These are phyloP conservation scores for Solanum peruvianum DNA, from an alignment of 257 asterid genomes.

Conservation along the genomic window DNA sequence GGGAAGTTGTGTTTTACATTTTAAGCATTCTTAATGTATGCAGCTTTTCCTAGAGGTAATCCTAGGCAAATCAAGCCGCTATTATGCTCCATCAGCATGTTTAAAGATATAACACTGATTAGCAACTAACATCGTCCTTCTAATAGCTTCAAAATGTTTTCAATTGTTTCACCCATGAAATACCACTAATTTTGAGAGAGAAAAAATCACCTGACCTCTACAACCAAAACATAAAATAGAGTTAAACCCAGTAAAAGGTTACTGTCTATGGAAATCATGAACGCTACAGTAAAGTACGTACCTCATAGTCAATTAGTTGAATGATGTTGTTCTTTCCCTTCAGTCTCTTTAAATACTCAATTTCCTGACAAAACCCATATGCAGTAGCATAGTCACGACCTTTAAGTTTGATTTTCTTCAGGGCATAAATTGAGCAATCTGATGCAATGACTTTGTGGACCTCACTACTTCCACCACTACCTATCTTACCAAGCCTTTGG, in stretches of 20 bases:
- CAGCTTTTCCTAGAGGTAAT: neutral
- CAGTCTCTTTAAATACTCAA: conserved; percentile 63
- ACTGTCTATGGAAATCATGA: neutral
- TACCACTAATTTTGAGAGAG: neutral
- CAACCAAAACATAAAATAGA: neutral
- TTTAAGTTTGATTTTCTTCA: conserved; percentile 88
- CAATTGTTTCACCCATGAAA: neutral
- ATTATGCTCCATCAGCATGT: neutral
- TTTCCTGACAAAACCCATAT: conserved; percentile 94
- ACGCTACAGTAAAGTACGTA: conserved; percentile 14
- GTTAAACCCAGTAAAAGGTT: neutral
- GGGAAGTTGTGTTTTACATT: neutral
- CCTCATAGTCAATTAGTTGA: conserved; percentile 94
- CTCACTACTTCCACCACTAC: conserved; percentile 99
- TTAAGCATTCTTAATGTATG: neutral
- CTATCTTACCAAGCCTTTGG: conserved; percentile 97
- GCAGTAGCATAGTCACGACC: conserved; percentile 99
- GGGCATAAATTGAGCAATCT: conserved; percentile 83
- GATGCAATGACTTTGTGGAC: conserved; percentile 97
- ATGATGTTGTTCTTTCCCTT: conserved; percentile 82
- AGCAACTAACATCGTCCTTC: neutral
- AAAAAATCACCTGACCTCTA: neutral
- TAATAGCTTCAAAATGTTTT: neutral
- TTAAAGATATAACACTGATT: neutral
- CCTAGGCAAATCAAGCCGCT: neutral